phyloP scores from a whole-genome alignment of 495 filamentous ascomycete species.

The Emericellopsis terricola region DNA sequence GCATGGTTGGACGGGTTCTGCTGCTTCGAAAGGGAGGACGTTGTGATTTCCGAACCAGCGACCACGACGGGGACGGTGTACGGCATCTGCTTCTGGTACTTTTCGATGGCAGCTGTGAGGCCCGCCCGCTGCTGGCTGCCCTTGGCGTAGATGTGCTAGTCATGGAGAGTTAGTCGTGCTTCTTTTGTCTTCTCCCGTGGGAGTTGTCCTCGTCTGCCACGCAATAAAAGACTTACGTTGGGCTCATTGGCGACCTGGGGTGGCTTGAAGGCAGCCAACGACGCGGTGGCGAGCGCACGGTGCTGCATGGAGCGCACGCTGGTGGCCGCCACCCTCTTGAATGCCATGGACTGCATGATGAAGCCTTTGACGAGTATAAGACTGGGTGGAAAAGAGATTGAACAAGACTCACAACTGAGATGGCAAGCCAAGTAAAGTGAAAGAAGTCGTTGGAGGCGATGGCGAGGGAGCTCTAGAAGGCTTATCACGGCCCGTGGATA shows the following conservation, averaged over 20 bases:
- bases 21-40: slow-evolving; percentile 36
- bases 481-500: too few relatives aligned
- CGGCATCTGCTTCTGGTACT: slow-evolving; percentile 37
- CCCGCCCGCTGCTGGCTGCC: slow-evolving; percentile 59
- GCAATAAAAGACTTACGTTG: slow-evolving; percentile 74
- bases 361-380: too few relatives aligned
- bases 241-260: slow-evolving; percentile 82
- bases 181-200: background rate
- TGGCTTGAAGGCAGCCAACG: slow-evolving; percentile 64
- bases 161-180: slow-evolving; percentile 8
- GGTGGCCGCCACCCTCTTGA: background rate
- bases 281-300: too few relatives aligned
- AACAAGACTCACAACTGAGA: too few relatives aligned
- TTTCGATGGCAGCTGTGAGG: slow-evolving; percentile 49
- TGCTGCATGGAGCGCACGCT: too few relatives aligned
- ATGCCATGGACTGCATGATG: slow-evolving; percentile 1
- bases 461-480: too few relatives aligned
- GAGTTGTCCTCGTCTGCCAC: too few relatives aligned
- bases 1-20: slow-evolving; percentile 58
- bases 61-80: slow-evolving; percentile 63
- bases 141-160: slow-evolving; percentile 79
- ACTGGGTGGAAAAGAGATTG: too few relatives aligned
- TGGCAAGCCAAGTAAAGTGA: too few relatives aligned
- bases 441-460: background rate
- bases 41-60: slow-evolving; percentile 51